Conservation (phyloP, 768 basidiomycete species). For the Tricholoma flavovirens region DNA sequence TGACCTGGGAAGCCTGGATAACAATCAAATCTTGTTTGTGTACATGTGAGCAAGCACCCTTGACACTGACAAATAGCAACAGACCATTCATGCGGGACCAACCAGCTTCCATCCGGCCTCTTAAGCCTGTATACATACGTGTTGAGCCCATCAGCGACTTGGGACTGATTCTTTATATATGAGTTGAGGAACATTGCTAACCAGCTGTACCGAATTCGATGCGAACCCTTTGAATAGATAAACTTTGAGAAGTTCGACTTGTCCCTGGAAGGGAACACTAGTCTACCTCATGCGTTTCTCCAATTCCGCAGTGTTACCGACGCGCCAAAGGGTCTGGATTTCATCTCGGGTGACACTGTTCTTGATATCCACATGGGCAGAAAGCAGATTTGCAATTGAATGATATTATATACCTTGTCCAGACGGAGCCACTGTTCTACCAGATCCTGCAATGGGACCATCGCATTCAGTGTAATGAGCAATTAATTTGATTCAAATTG, state of each 20-base stretch:
- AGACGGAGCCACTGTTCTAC: slow-evolving; percentile 35
- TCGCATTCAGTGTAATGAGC: too few species aligned
- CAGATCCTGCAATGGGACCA: slow-evolving; percentile 29
- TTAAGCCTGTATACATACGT: slow-evolving; percentile 43
- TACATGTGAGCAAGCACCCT: background rate
- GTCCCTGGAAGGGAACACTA: background rate
- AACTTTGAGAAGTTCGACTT: background rate
- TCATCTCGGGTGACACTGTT: slow-evolving; percentile 45
- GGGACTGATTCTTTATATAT: background rate
- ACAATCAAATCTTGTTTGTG: slow-evolving; percentile 57
- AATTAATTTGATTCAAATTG: too few species aligned
- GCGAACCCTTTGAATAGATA: slow-evolving; percentile 39
- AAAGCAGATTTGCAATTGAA: background rate
- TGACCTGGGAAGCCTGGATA: slow-evolving; percentile 76
- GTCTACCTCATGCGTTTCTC: slow-evolving; percentile 50
- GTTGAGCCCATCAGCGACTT: background rate
- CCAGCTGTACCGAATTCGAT: slow-evolving; percentile 90
- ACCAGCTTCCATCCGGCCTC: slow-evolving; percentile 83
- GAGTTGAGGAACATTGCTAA: slow-evolving; percentile 18
- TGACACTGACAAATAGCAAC: background rate
- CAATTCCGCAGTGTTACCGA: slow-evolving; percentile 40
- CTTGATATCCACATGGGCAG: slow-evolving; percentile 23
- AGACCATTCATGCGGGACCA: slow-evolving; percentile 85
- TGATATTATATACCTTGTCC: slow-evolving; percentile 27
- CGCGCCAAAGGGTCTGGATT: slow-evolving; percentile 40